Evolutionary conservation across 2,329 filamentous ascomycete species (phyloP), one percentile per base, ranked within the genome.

Genomic region (Penicillium corylophilum): DNA sequence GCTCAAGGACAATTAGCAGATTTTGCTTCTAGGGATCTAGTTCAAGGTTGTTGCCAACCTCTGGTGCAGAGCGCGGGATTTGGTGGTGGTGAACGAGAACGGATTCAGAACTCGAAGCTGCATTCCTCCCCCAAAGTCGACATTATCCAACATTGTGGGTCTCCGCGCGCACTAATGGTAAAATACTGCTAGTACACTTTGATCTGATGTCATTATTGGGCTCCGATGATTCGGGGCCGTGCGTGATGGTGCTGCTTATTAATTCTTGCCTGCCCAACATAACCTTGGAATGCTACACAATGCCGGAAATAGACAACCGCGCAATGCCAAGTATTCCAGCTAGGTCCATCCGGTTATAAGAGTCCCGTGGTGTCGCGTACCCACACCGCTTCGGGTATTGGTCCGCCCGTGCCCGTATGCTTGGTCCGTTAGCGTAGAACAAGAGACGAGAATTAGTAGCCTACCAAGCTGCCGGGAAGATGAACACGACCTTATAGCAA

Each of bases 201-300:
- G 38, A 35, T 26, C 38, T 53, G 51, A 53, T 53, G 51, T 53
- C 51, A 53, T 50, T 24, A 42, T 46, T 44, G 43, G 28, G 42
- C 5, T 7, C 33, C 36, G 16, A 31, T 48, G 50, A 45, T 41
- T 42, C 41, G 48, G 28, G 29, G n/a, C n/a, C n/a, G n/a, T n/a
- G n/a, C n/a, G n/a, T n/a, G n/a, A n/a, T 31, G 13, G 12, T 15
- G 16, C 16, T 18, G 18, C n/a, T 38, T 38, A 38, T 38, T 38
- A 38, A 38, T 13, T 5, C 20, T 20, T 9, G n/a, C 5, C 33
- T 4, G 31, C 33, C 33, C n/a, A 38, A 10, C 4, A 12, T 12
- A 38, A 18, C 16, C 16, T 22, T 12, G 35, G 35, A 38, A 38
- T 38, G 35, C 16, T 10, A 20, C 16, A 9, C 18, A 9, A 20